Percentiles rank a stretch among this genome's conserved stretches.
Conservation (phyloP, 192 early-diverging fungal genomes). For the Coemansia sp. region DNA sequence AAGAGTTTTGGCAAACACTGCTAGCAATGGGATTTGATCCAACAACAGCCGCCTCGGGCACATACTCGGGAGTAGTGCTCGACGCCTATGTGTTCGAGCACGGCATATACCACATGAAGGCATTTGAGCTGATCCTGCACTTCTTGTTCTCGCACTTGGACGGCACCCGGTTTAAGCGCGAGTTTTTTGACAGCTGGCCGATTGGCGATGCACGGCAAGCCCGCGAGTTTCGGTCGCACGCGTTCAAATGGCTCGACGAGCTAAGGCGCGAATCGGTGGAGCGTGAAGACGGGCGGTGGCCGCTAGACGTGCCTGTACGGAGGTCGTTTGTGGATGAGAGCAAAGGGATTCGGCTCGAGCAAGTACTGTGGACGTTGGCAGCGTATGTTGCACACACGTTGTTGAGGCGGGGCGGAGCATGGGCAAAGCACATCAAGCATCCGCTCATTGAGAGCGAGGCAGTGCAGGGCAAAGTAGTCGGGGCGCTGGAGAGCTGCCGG, state of each 20-base stretch:
- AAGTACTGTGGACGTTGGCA: constrained; percentile 35
- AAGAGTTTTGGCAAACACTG: constrained; percentile 42
- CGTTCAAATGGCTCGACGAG: constrained; percentile 63
- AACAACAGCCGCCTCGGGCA: constrained; percentile 27
- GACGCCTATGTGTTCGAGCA: constrained; percentile 56
- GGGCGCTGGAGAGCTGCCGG: constrained; percentile 13
- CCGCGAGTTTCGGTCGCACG: constrained; percentile 58
- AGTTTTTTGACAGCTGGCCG: constrained; percentile 61
- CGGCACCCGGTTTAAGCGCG: constrained; percentile 22
- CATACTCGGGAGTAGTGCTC: constrained; percentile 50
- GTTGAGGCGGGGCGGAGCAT: constrained; percentile 9
- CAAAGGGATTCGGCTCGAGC: constrained; percentile 45
- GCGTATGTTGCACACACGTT: constrained; percentile 6
- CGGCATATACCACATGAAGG: constrained; percentile 59
- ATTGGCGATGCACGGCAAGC: constrained; percentile 57
- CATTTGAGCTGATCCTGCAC: constrained; percentile 59
- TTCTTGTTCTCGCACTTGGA: constrained; percentile 57
- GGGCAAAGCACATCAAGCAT: constrained; percentile 18
- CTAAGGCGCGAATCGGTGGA: constrained; percentile 47
- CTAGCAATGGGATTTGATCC: constrained; percentile 44
- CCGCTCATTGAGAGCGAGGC: constrained; percentile 6
- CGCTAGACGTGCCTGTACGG: constrained; percentile 37
- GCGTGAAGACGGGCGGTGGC: constrained; percentile 23
- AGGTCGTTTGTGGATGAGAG: constrained; percentile 53
- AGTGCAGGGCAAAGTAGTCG: not conserved